Evolutionary conservation across 192 early-diverging fungal genomes (phyloP), one percentile per base, ranked within the genome.

Genomic region (Entomortierella chlamydospora): DNA sequence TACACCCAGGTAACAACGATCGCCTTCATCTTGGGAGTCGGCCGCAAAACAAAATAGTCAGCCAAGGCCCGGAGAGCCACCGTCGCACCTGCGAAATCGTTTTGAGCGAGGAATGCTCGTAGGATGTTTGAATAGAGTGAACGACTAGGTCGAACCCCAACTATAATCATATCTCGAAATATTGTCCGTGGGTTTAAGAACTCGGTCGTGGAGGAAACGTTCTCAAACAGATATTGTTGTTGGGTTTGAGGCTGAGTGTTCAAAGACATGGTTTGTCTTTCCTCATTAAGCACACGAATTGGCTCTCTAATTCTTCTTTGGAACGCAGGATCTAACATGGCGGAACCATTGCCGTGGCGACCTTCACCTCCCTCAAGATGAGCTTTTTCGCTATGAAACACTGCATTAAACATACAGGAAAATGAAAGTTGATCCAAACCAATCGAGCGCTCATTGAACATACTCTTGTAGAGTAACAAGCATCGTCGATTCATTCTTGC

Each of bases 101-200:
- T 23, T 41, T 60, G 56, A 12, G 62, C 57, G 25, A 66, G 43
- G 20, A 79, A 79, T 1, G 76, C 76, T 31, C 76, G 33, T 15
- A 79, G 31, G 52, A 79, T 70, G n/a, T 79, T 79, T 23, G 61
- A 57, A 50, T 61, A 79, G 8, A 79, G 68, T 0, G 68, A 68
- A 8, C 33, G 68, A 49, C 50, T 70, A 8, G 76, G 76, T 30
- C 51, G 33, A 20, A 70, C 56, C 11, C 76, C 76, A 37, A 79
- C 76, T 45, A 79, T 70, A 11, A 79, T 33, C 76, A 79, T 79
- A 26, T 79, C 76, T 10, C 76, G 54, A 26, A 79, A 79, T 7
- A 79, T 61, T 7, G 47, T 66, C 7, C 76, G 13, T 23, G 67
- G 62, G 9, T 70, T 39, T 42, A 79, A 43, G 0, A 13, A 43